phyloP scores from a whole-genome alignment of 2,329 filamentous ascomycete species.

The Trichoderma endophyticum region DNA sequence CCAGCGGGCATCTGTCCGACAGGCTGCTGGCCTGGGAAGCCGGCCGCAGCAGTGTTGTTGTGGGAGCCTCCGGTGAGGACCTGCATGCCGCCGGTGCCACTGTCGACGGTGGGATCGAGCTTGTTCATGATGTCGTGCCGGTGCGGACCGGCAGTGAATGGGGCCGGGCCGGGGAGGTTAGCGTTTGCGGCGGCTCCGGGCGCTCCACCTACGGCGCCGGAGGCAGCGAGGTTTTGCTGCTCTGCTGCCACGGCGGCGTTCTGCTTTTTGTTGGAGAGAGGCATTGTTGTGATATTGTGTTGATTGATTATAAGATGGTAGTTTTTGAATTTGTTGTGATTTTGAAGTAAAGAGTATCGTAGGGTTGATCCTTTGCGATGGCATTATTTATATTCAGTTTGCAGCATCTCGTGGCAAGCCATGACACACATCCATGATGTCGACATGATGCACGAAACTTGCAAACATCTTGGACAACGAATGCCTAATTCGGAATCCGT shows the following conservation, averaged over 20 bases:
- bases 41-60: neutral
- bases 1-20: neutral
- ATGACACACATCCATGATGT: constrained; percentile 1
- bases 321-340: neutral
- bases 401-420: neutral
- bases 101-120: constrained; percentile 21
- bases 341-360: neutral
- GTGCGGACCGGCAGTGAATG: constrained; percentile 20
- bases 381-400: neutral
- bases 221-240: constrained; percentile 6
- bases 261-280: constrained; percentile 7
- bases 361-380: no score
- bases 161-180: constrained; percentile 20
- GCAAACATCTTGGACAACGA: neutral
- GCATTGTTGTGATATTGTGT: neutral
- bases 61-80: neutral
- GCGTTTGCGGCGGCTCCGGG: neutral
- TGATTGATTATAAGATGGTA: neutral
- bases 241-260: neutral
- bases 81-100: constrained; percentile 15
- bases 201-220: neutral
- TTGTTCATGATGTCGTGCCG: constrained; percentile 21
- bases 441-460: neutral
- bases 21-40: neutral
- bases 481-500: neutral